Evolutionary conservation across 2,329 filamentous ascomycete species (phyloP).

Genomic region (Fusarium piperis): DNA sequence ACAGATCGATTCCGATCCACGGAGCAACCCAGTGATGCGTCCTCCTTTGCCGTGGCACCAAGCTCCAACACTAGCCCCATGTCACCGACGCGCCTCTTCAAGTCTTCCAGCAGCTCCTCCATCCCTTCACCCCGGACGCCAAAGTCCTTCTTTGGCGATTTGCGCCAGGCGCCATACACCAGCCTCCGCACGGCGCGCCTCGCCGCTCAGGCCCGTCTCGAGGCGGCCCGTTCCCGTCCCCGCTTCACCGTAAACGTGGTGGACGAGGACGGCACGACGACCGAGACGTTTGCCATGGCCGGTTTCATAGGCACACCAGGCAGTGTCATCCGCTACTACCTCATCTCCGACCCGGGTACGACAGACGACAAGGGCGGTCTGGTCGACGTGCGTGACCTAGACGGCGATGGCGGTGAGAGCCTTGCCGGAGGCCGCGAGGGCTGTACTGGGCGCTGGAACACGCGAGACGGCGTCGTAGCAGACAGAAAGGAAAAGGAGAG

Average conservation of each 20-base stretch:
- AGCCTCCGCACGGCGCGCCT: constrained; percentile 64
- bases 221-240: constrained; percentile 63
- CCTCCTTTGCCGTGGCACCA: constrained; percentile 32
- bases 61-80: constrained; percentile 37
- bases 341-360: constrained; percentile 66
- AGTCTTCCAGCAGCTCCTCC: constrained; percentile 49
- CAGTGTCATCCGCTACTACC: constrained; percentile 68
- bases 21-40: constrained; percentile 24
- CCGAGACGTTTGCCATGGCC: constrained; percentile 65
- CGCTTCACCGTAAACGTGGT: constrained; percentile 68
- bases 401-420: constrained; percentile 59
- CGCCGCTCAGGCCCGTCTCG: constrained; percentile 72
- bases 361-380: constrained; percentile 67
- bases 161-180: constrained; percentile 48
- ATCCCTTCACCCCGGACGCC: constrained; percentile 36
- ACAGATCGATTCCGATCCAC: constrained; percentile 56
- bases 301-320: constrained; percentile 70
- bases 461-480: constrained; percentile 47
- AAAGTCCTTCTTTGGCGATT: constrained; percentile 19
- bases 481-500: constrained; percentile 60
- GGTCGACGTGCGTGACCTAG: constrained; percentile 61
- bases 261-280: constrained; percentile 60
- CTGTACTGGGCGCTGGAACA: constrained; percentile 60
- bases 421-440: constrained; percentile 49
- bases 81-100: constrained; percentile 42